Conservation (phyloP, 306 rosid species). For the Delonix regia region DNA sequence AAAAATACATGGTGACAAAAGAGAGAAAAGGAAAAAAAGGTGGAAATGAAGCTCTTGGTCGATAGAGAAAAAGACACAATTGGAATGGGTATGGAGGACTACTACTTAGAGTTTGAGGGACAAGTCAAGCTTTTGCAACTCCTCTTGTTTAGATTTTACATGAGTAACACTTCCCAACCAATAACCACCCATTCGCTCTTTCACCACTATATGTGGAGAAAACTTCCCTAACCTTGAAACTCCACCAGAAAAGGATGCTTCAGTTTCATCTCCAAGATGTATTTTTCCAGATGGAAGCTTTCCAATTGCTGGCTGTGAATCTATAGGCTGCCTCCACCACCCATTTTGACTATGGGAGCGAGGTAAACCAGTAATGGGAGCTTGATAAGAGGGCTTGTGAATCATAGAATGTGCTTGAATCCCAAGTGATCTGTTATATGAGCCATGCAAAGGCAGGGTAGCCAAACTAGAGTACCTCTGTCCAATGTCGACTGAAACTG, state of each 20-base stretch:
- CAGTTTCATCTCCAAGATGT: conserved; percentile 43
- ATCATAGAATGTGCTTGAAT: conserved; percentile 82
- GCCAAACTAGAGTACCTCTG: conserved; percentile 72
- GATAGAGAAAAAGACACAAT: conserved; percentile 29
- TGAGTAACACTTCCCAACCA: conserved; percentile 39
- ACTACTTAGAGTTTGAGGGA: conserved; percentile 82
- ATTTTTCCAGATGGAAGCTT: conserved; percentile 43
- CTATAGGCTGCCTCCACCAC: conserved; percentile 50
- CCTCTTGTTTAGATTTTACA: conserved; percentile 53
- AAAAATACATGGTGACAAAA: conserved; percentile 35
- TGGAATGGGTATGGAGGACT: conserved; percentile 21
- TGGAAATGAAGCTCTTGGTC: conserved; percentile 17
- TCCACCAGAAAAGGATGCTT: conserved; percentile 42
- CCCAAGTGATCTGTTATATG: conserved; percentile 77
- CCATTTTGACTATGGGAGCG: conserved; percentile 46
- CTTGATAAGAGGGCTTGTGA: conserved; percentile 64
- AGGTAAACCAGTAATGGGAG: conserved; percentile 41
- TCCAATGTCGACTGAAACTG: conserved; percentile 45
- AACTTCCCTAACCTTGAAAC: conserved; percentile 56
- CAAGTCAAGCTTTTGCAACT: conserved; percentile 87
- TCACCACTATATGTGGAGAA: conserved; percentile 30
- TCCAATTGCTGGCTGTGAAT: conserved; percentile 40
- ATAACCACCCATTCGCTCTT: conserved; percentile 41
- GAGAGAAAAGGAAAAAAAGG: conserved; percentile 32
- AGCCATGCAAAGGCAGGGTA: conserved; percentile 91